Evolutionary conservation across 305 asterid species (phyloP).

Genomic region (Fraxinus greggii): DNA sequence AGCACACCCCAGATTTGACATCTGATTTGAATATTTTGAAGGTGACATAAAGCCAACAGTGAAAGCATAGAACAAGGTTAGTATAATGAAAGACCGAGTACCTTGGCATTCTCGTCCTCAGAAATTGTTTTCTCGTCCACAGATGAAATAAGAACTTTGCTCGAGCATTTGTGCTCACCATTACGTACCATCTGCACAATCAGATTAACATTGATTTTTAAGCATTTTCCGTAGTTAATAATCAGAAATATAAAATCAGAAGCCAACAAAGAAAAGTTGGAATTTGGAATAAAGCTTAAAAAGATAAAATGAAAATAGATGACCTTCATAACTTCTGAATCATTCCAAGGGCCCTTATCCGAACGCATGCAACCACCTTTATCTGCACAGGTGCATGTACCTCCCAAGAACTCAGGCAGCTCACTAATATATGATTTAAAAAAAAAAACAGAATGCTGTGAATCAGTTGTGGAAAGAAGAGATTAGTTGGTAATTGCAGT

Average conservation of each 20-base stretch:
- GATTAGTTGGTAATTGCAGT: neutral
- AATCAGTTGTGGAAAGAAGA: neutral
- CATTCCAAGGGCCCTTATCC: constrained; percentile 98
- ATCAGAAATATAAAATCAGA: constrained; percentile 4
- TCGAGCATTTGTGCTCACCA: constrained; percentile 77
- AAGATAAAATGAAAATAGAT: neutral
- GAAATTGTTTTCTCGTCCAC: constrained; percentile 65
- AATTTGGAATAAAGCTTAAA: constrained; percentile 5
- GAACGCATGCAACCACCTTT: constrained; percentile 89
- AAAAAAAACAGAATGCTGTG: neutral
- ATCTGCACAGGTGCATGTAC: constrained; percentile 87
- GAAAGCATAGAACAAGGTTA: constrained; percentile 7
- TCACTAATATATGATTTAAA: constrained; percentile 51
- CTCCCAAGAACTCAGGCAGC: constrained; percentile 94
- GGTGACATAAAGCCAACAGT: neutral
- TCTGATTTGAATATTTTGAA: neutral
- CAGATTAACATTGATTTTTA: constrained; percentile 25
- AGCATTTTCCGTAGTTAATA: constrained; percentile 8
- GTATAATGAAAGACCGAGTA: constrained; percentile 20
- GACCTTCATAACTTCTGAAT: constrained; percentile 88
- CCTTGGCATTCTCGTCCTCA: constrained; percentile 68
- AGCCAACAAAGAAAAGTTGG: neutral
- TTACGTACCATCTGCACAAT: constrained; percentile 71
- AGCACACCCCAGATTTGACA: neutral
- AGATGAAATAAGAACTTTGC: constrained; percentile 37